Percentiles rank a stretch among this genome's conserved stretches.
Evolutionary conservation across 495 filamentous ascomycete species (phyloP).

Genomic region (Tuber umbilicatum): DNA sequence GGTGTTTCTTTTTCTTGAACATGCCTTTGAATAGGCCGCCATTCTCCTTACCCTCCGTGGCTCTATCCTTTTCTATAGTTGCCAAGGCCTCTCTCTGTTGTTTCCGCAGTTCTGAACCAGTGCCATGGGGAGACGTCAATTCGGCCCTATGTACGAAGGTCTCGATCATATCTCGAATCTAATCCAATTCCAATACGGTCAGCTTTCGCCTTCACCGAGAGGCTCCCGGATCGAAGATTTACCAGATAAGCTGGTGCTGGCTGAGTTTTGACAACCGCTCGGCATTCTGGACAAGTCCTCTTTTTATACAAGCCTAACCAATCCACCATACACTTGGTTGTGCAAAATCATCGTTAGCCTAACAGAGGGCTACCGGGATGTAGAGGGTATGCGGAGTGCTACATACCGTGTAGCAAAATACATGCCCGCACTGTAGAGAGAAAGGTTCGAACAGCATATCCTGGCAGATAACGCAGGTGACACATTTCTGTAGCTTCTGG

Average conservation of each 20-base stretch:
- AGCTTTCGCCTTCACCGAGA: background rate
- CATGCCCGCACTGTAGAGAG: constrained; percentile 64
- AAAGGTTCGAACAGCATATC: constrained; percentile 67
- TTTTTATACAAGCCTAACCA: constrained; percentile 58
- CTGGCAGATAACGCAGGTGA: constrained; percentile 65
- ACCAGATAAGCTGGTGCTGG: constrained; percentile 68
- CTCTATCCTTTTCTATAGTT: constrained; percentile 50
- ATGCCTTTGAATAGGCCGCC: constrained; percentile 62
- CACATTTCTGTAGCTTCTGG: constrained; percentile 37
- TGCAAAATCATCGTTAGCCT: constrained; percentile 7
- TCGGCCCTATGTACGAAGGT: constrained; percentile 60
- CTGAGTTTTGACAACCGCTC: constrained; percentile 52
- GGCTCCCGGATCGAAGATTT: constrained; percentile 4
- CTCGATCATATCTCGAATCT: constrained; percentile 63
- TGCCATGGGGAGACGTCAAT: constrained; percentile 58
- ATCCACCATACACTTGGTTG: constrained; percentile 54
- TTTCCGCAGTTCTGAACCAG: constrained; percentile 53
- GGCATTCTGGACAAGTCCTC: constrained; percentile 64
- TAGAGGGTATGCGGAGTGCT: background rate
- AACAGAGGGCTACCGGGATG: background rate
- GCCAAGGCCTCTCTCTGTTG: constrained; percentile 55
- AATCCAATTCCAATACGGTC: background rate
- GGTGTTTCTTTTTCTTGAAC: constrained; percentile 47
- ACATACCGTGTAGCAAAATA: constrained; percentile 64
- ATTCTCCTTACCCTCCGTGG: constrained; percentile 46